phyloP scores from a whole-genome alignment of 2,329 filamentous ascomycete genomes.

The Blumeria graminis region DNA sequence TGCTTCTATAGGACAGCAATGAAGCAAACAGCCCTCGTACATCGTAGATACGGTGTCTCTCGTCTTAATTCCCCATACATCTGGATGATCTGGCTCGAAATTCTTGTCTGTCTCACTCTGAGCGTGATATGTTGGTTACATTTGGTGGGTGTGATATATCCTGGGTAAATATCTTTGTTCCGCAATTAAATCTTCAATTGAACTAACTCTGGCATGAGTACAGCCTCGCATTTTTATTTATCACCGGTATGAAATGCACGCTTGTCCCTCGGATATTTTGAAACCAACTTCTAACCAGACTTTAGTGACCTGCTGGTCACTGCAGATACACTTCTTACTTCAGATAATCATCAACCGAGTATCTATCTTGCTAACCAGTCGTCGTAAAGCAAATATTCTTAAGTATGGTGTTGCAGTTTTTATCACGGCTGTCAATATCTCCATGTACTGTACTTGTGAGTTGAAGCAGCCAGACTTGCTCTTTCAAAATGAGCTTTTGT shows the following conservation, averaged over 20 bases:
- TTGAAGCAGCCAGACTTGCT: background rate
- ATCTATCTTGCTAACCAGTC: conserved; percentile 22
- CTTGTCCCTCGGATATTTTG: too few relatives aligned
- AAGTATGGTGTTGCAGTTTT: conserved; percentile 18
- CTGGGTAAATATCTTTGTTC: conserved; percentile 10
- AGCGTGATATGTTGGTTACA: conserved; percentile 19
- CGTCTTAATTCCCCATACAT: conserved; percentile 17
- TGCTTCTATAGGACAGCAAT: conserved; percentile 12
- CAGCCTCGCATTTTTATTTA: conserved; percentile 10
- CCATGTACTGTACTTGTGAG: conserved; percentile 25
- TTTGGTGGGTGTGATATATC: conserved; percentile 16
- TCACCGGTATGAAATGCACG: conserved; percentile 4
- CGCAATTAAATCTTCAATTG: too few relatives aligned
- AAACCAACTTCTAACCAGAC: too few relatives aligned
- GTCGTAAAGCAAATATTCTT: conserved; percentile 17
- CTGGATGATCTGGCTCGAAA: conserved; percentile 22
- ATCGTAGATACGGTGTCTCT: conserved; percentile 12
- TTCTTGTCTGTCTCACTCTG: conserved; percentile 18
- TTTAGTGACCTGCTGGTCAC: conserved; percentile 12
- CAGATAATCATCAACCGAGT: conserved; percentile 32
- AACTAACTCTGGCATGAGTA: background rate
- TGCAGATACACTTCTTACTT: conserved; percentile 25
- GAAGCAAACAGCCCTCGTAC: conserved; percentile 16
- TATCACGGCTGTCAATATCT: conserved; percentile 26
- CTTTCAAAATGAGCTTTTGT: background rate